These are phyloP conservation scores for Fusarium coicis DNA, from an alignment of 2,329 filamentous ascomycete genomes.

Conservation along the genomic window DNA sequence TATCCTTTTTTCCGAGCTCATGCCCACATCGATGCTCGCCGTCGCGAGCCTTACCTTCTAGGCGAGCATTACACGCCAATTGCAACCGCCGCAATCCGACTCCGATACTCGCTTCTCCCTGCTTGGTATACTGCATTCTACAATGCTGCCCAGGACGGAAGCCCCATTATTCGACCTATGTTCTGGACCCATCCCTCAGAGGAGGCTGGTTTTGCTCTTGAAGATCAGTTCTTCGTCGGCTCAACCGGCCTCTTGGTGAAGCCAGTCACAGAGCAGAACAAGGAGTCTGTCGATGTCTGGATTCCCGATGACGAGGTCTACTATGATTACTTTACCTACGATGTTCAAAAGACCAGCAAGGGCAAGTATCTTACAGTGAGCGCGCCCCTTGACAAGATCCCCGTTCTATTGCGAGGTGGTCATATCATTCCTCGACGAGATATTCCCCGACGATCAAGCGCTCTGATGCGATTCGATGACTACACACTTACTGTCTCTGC, in stretches of 20 bases:
- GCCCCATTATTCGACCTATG: slow-evolving; percentile 89
- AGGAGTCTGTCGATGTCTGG: slow-evolving; percentile 80
- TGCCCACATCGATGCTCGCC: slow-evolving; percentile 94
- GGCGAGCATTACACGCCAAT: slow-evolving; percentile 87
- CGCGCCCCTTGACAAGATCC: slow-evolving; percentile 86
- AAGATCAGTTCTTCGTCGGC: slow-evolving; percentile 94
- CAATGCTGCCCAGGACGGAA: slow-evolving; percentile 82
- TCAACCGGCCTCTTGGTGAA: slow-evolving; percentile 91
- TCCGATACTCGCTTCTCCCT: slow-evolving; percentile 90
- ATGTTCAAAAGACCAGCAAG: slow-evolving; percentile 73
- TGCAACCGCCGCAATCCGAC: slow-evolving; percentile 85
- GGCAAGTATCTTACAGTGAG: slow-evolving; percentile 76
- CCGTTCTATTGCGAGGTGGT: slow-evolving; percentile 90
- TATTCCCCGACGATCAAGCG: slow-evolving; percentile 82
- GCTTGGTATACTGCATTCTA: slow-evolving; percentile 98
- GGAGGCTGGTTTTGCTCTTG: slow-evolving; percentile 86
- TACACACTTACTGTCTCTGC: slow-evolving; percentile 87
- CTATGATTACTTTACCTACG: slow-evolving; percentile 95
- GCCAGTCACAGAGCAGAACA: slow-evolving; percentile 83
- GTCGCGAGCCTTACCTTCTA: slow-evolving; percentile 90
- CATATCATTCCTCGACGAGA: slow-evolving; percentile 93
- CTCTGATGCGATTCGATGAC: slow-evolving; percentile 93
- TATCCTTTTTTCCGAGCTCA: slow-evolving; percentile 99
- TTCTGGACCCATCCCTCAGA: slow-evolving; percentile 91
- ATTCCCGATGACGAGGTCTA: slow-evolving; percentile 90